Conservation (phyloP, 2,329 filamentous ascomycete genomes). For the Cucurbitaria berberidis region DNA sequence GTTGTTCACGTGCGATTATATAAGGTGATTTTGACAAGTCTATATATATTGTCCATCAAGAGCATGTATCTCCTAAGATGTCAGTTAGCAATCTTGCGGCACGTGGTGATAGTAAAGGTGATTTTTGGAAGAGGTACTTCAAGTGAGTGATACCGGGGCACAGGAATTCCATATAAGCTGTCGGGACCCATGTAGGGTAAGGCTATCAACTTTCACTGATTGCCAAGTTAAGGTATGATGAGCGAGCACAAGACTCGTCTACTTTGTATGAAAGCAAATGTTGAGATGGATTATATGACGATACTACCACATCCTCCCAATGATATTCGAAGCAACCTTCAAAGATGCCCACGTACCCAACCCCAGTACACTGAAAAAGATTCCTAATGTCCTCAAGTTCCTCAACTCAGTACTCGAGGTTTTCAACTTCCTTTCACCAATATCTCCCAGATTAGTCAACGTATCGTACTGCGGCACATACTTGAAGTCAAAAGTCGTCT, state of each 20-base stretch:
- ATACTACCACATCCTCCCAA: conserved; percentile 27
- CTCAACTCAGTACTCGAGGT: conserved; percentile 53
- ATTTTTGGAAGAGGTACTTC: too few species aligned
- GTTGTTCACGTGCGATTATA: too few species aligned
- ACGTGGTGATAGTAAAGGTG: too few species aligned
- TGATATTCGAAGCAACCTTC: conserved; percentile 31
- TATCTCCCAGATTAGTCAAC: conserved; percentile 56
- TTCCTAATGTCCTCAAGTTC: conserved; percentile 55
- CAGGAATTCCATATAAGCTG: too few species aligned
- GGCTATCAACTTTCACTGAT: background rate
- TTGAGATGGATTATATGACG: background rate
- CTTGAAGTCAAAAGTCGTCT: conserved; percentile 73
- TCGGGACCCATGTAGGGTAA: too few species aligned
- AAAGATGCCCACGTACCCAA: conserved; percentile 31
- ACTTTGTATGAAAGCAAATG: background rate
- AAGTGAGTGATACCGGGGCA: too few species aligned
- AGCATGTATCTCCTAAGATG: too few species aligned
- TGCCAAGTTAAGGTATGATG: background rate
- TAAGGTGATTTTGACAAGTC: too few species aligned
- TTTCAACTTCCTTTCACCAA: conserved; percentile 47
- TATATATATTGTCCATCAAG: too few species aligned
- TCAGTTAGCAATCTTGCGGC: too few species aligned
- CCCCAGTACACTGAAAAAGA: conserved; percentile 44
- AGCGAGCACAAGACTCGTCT: background rate
- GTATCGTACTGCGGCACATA: conserved; percentile 66